Base-by-base conservation (phyloP, 2,329 filamentous ascomycete genomes). In the Exophiala lecanii-corni region DNA sequence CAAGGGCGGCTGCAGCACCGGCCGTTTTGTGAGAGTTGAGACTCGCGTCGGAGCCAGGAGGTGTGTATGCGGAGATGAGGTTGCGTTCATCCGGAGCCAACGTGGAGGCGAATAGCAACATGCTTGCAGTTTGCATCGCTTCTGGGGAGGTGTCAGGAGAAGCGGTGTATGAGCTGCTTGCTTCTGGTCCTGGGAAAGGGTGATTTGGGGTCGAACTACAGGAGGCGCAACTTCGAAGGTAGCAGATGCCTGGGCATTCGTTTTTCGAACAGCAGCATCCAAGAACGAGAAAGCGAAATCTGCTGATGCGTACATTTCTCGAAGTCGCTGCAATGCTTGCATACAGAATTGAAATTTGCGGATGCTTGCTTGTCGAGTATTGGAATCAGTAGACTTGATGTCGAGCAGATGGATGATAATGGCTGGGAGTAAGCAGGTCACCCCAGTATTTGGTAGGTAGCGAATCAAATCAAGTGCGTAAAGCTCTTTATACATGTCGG, bases 281-380 rank as follows among this genome's bases (percentile, higher is more conserved):
- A 96, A 74, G 69, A 96, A 96, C 2, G 86, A 86, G 1, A 86
- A 91, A n/a, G 88, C 89, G 57, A 92, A 95, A 63, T 96, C 89
- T n/a, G 91, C 91, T 0, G 89, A 89, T 0, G 89, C 82, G 59
- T 97, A 96, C 20, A 89, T 86, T 59, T 95, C 88, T 26, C 89
- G 81, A 13, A 97, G 74, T 51, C 83, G 84, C 61, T 89, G 82
- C 73, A 96, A 85, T 46, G 95, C 88, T 35, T 82, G 78, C 87
- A 96, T 95, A 67, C 91, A 96, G 61, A 89, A 84, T 55, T 84
- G 84, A 69, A 95, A 95, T 15, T 88, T 86, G 45, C 82, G 78
- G 17, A 89, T 76, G 35, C 86, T 89, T 31, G 78, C 74, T 47
- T 85, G 77, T 13, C 87, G 80, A 3, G 84, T 81, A 41, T 81